phyloP scores from a whole-genome alignment of 306 rosid genomes.

The Lupinus albus region DNA sequence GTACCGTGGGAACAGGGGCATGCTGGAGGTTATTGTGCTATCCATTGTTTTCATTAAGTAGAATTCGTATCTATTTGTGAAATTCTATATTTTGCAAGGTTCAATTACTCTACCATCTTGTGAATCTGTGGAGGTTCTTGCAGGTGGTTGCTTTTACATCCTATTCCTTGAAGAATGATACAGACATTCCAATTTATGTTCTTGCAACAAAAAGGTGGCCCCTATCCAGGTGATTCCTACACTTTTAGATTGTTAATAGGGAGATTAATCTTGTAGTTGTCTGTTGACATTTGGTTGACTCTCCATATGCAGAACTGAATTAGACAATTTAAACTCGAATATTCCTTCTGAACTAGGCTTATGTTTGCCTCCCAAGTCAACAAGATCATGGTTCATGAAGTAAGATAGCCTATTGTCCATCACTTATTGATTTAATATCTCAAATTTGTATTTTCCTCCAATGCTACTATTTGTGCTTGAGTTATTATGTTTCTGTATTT shows the following conservation, averaged over 20 bases:
- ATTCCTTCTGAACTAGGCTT: constrained; percentile 71
- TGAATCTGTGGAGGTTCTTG: constrained; percentile 45
- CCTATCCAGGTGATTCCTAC: constrained; percentile 59
- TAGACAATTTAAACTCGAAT: constrained; percentile 49
- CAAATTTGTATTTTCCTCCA: constrained; percentile 25
- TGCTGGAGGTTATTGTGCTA: constrained; percentile 71
- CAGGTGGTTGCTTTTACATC: constrained; percentile 86
- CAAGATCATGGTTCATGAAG: constrained; percentile 84
- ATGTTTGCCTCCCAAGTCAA: constrained; percentile 69
- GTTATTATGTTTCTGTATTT: constrained; percentile 33
- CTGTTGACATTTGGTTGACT: constrained; percentile 37
- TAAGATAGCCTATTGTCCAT: constrained; percentile 51
- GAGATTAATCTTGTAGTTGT: constrained; percentile 23
- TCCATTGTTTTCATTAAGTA: constrained; percentile 30
- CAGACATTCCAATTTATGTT: constrained; percentile 69
- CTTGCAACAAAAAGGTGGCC: constrained; percentile 64
- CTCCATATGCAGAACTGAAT: constrained; percentile 61
- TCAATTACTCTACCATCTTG: constrained; percentile 34
- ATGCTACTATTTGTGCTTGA: constrained; percentile 40
- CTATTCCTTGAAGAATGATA: constrained; percentile 74
- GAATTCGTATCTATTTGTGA: constrained; percentile 34
- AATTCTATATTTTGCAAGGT: constrained; percentile 7
- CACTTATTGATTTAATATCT: constrained; percentile 21
- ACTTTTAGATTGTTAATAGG: constrained; percentile 32
- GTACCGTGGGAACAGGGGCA: constrained; percentile 77